phyloP scores from a whole-genome alignment of 2,329 filamentous ascomycete species.

The Akanthomyces dipterigenus region DNA sequence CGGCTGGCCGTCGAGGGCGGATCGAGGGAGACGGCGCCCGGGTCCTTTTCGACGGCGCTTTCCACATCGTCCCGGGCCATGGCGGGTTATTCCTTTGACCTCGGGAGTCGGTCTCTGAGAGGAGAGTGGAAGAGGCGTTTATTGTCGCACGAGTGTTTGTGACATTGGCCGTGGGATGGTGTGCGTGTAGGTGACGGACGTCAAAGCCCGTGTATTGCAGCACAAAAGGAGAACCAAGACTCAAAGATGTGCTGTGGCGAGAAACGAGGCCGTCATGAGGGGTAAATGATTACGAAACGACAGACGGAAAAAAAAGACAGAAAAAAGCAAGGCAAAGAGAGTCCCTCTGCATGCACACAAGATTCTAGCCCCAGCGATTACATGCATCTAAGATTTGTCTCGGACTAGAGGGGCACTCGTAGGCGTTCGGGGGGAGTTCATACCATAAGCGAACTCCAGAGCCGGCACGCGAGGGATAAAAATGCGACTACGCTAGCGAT shows the following conservation, averaged over 20 bases:
- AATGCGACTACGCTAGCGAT: background rate
- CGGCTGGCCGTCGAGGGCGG: background rate
- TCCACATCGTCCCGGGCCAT: background rate
- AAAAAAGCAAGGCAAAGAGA: background rate
- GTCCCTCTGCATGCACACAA: background rate
- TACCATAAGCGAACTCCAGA: background rate
- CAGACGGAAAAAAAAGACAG: background rate
- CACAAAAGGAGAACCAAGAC: background rate
- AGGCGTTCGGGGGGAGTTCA: background rate
- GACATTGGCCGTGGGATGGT: background rate
- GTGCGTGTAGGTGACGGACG: background rate
- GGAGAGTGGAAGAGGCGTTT: background rate
- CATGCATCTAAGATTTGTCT: background rate
- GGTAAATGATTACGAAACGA: too few relatives aligned
- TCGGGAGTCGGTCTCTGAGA: background rate
- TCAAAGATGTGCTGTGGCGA: background rate
- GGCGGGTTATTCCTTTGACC: background rate
- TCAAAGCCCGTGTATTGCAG: background rate
- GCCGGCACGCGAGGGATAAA: background rate
- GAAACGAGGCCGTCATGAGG: background rate
- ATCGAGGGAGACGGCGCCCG: background rate
- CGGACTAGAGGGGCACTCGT: background rate
- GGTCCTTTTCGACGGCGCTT: background rate
- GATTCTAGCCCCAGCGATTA: background rate
- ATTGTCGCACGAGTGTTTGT: background rate